Percentiles rank a stretch among this genome's conserved stretches.
phyloP scores from a whole-genome alignment of 2,329 filamentous ascomycete genomes.

The Diplocarpon rosae region DNA sequence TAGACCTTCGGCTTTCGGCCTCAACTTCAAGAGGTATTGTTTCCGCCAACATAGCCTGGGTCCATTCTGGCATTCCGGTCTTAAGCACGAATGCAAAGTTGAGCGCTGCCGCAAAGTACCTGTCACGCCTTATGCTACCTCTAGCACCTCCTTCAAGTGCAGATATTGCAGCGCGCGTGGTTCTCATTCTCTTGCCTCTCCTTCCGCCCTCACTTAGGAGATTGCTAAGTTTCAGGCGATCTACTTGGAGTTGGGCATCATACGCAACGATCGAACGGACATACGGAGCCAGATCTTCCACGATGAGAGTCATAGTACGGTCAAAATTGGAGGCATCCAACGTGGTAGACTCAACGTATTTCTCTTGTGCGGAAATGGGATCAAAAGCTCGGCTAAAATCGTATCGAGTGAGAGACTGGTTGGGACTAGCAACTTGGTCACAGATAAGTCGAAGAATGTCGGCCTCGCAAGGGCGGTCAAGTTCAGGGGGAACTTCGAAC shows the following conservation, averaged over 20 bases:
- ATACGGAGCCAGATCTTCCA: slow-evolving; percentile 75
- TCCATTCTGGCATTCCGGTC: slow-evolving; percentile 39
- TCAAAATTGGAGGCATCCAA: slow-evolving; percentile 68
- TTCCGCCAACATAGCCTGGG: slow-evolving; percentile 12
- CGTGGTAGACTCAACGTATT: slow-evolving; percentile 29
- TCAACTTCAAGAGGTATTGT: neutral
- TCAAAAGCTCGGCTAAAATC: slow-evolving; percentile 51
- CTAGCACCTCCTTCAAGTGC: slow-evolving; percentile 67
- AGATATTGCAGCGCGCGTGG: slow-evolving; percentile 62
- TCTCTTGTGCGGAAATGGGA: slow-evolving; percentile 43
- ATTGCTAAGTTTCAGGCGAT: slow-evolving; percentile 51
- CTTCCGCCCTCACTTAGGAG: slow-evolving; percentile 50
- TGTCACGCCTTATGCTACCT: slow-evolving; percentile 54
- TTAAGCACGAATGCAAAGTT: slow-evolving; percentile 51
- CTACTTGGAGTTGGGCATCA: slow-evolving; percentile 59
- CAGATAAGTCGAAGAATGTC: slow-evolving; percentile 19
- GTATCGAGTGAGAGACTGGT: slow-evolving; percentile 32
- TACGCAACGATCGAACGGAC: slow-evolving; percentile 75
- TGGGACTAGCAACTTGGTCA: slow-evolving; percentile 6
- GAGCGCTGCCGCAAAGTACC: slow-evolving; percentile 56
- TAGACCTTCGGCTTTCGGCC: slow-evolving; percentile 4
- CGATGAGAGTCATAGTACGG: slow-evolving; percentile 52
- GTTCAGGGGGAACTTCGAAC: slow-evolving; percentile 16
- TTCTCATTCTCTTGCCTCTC: slow-evolving; percentile 48
- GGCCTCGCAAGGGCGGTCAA: slow-evolving; percentile 17